Evolutionary conservation across 2,329 filamentous ascomycete genomes (phyloP), one percentile per base, ranked within the genome.

Genomic region (Monilinia fructicola): DNA sequence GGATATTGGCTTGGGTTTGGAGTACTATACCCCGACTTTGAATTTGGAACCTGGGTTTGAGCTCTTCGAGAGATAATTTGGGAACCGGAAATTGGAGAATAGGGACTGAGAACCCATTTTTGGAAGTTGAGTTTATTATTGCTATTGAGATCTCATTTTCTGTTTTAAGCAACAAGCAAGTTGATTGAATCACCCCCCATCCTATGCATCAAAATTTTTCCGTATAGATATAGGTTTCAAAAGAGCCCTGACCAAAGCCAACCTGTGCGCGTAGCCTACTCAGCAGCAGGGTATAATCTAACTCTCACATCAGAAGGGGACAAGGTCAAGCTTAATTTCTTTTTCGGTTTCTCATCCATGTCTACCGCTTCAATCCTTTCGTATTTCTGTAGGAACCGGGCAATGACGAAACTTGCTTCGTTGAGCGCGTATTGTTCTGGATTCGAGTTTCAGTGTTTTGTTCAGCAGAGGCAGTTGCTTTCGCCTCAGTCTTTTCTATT

Each of bases 381-480:
- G 42, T 74, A 78, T 50, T 67, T 69, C 67, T 78, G 77, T 14
- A 77, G 40, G 10, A 78, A 60, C 18, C 71, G 71, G 0, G 73
- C 74, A n/a, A 76, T 54, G 4, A 76, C 68, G 44, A 76, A 78
- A 11, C 58, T 69, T 1, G 71, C 72, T 66, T 78, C 76, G 1
- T 71, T 75, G 1, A 77, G 70, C 0, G 75, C 75, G 44, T 75
- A 76, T 71, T 76, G 74, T 64, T 76, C 72, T 72, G 40, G 35
- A 12, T 23, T 11, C 0, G 7, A 9, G 35, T 26, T 38, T 14
- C 18, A 3, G 0, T 2, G 3, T 56, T 56, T 23, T 23, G 1
- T 10, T 42, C 40, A 16, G 14, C 2, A 14, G 3, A 16, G 12
- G 40, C 16, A 16, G 12, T 16, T 5, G 12, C n/a, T 50, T 50